Base-by-base conservation (phyloP, 306 rosid genomes). In the Glycine soja region DNA sequence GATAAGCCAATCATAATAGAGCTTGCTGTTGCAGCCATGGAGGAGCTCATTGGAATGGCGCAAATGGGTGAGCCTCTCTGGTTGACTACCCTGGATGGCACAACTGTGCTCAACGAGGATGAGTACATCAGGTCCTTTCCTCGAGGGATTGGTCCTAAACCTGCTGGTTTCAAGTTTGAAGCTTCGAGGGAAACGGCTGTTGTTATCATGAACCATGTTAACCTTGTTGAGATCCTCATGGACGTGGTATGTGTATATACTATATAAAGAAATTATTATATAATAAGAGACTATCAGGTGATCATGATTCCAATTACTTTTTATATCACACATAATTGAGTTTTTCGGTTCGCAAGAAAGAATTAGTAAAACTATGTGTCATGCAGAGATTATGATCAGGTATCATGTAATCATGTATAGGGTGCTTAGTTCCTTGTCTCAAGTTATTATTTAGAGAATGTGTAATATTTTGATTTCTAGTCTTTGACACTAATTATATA, bases 21-120 rank as follows among this genome's bases (percentile, higher is more conserved):
- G 87, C 93, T 96, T 0, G 99, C 98, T 2, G 98, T 96, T 73
- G 91, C 97, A 6, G 98, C 99, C 1, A 96, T 96, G 97, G 98
- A 96, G 77, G 99, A 96, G 43, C 90, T 96, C 0, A 72, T 88
- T 45, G 88, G 90, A 83, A 93, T 96, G 98, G 97, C 99, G 0
- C 99, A 96, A 56, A 83, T 92, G 90, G 93, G 92, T 0, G 99
- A 96, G 30, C 99, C 99, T 10, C 88, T 96, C 15, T 96, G 99
- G 99, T 78, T 96, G 84, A 86, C 90, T 3, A 85, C 88, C 50
- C 86, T 92, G 0, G 98, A 93, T 77, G 98, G 97, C 5, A 54
- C 82, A 34, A 58, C 85, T 8, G 78, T 90, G 52, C 90, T 96
- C 3, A 90, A 91, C 9, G 99, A 96, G 24, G 98, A 93, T 9